Base-by-base conservation (phyloP, 2,329 filamentous ascomycete genomes). In the Verticillium alfalfae region DNA sequence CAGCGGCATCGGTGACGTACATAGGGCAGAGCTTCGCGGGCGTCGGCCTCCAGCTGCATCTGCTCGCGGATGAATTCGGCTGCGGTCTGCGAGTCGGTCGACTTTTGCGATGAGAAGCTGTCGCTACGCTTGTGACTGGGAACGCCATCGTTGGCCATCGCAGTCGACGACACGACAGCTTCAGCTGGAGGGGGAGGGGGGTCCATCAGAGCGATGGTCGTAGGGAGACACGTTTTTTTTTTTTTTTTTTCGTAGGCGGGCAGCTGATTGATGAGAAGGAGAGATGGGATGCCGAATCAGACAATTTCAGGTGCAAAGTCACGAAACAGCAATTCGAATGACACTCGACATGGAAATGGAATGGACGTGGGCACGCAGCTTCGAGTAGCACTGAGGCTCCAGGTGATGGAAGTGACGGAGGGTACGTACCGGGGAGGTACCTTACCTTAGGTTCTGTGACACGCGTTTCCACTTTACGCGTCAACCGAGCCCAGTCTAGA, bases 1-100 rank as follows among this genome's bases (percentile, higher is more conserved):
- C 26, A 31, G 26, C 5, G 5, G 26, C 26, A 31, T 31, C 49
- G 9, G 37, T 38, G n/a, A 70, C 86, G 70, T 79, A 96, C 92
- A 73, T 97, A 99, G 67, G 95, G 95, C 7, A 99, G 84, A 64
- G 91, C 91, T 81, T 99, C 94, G 68, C 93, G 92, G 56, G 95
- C 95, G 78, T 99, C 95, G 22, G 91, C 92, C 77, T 99, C 95
- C 60, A 99, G 88, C 67, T 89, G 88, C 71, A 97, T 88, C 73
- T 99, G 95, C 61, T 88, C 88, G 69, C 92, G 87, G 67, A 99
- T 92, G 73, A 96, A 98, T 85, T 92, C 88, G 63, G 86, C 87
- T 37, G 89, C 89, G 16, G 89, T 92, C 68, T 92, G 89, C 1
- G 89, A 92, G 60, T 83, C 78, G 57, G 87, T 81, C 0, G 85